Evolutionary conservation across 2,329 filamentous ascomycete genomes (phyloP).

Genomic region (Aspergillus melleus): DNA sequence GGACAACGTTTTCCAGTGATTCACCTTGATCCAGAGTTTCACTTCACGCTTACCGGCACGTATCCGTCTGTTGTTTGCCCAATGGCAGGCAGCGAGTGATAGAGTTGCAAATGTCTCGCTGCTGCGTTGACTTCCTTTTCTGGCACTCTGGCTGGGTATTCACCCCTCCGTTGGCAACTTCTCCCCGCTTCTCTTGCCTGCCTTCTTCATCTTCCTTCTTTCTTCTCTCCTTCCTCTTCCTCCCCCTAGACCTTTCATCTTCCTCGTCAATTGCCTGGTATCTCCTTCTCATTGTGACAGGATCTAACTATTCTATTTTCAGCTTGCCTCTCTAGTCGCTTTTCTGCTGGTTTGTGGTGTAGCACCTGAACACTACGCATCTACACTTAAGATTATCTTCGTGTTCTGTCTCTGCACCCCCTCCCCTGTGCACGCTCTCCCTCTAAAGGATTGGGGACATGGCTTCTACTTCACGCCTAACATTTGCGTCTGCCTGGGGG

Average conservation of each 20-base stretch:
- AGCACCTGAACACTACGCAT: too few species aligned
- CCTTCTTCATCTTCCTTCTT: conserved; percentile 4
- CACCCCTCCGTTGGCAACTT: background rate
- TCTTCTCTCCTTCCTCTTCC: background rate
- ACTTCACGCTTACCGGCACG: conserved; percentile 6
- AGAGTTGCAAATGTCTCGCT: background rate
- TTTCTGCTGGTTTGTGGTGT: too few species aligned
- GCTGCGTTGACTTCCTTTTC: background rate
- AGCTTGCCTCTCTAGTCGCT: too few species aligned
- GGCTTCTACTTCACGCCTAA: conserved; percentile 22
- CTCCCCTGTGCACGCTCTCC: background rate
- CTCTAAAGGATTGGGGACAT: conserved; percentile 7
- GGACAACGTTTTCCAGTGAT: too few species aligned
- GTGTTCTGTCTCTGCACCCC: background rate
- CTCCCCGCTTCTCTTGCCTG: background rate
- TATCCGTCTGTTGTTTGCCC: conserved; percentile 5
- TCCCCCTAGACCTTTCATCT: background rate
- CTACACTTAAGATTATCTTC: too few species aligned
- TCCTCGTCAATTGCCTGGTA: background rate
- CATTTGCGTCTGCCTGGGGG: conserved; percentile 33
- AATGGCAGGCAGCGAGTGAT: background rate
- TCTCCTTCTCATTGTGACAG: background rate
- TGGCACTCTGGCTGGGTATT: background rate
- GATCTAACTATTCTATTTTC: background rate
- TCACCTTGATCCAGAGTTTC: too few species aligned